Evolutionary conservation across 2,329 filamentous ascomycete species (phyloP), one percentile per base, ranked within the genome.

Genomic region (Aschersonia sp.): DNA sequence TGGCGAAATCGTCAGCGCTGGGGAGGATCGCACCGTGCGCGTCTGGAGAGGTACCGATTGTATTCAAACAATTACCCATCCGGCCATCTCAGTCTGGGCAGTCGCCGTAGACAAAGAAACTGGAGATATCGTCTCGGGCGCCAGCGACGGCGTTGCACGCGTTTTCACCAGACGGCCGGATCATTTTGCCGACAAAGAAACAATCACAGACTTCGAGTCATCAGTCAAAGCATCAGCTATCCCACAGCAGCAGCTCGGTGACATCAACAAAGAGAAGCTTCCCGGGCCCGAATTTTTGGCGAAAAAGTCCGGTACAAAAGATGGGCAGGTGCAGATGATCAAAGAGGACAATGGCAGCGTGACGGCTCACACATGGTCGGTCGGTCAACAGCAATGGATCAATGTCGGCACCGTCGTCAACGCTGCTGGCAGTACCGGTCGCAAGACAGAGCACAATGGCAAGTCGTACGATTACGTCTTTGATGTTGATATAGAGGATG

Each of bases 391-490:
- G 46, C 73, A 89, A 61, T 96, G 89, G 89, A 72, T 88, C 49
- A 84, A 84, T 52, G 84, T 97, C 6, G 92, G 92, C n/a, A 94
- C 89, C 0, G 89, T 98, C 0, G 92, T 97, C 9, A 88, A 94
- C 56, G 80, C 88, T 3, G 85, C 84, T 4, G 88, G 84, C 40
- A 94, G 88, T 60, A 87, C 81, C 54, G 85, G 87, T 9, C 80
- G 80, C 50, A 89, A 89, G 66, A 78, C 80, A 5, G 74, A 82
- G 50, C 84, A 91, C 60, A 72, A 85, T 1, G 91, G 91, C 32
- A 79, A 94, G 60, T 85, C 91, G 51, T 98, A 94, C 62, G 92
- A 98, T 61, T 96, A 84, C 58, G 89, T 98, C 6, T 97, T 97
- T 55, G 89, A 96, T 59, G 89, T 96, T 30, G 89, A 95, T 57